These are phyloP conservation scores for Ophiognomonia clavigignenti-juglandacearum DNA, from an alignment of 2,329 filamentous ascomycete genomes.

Conservation along the genomic window DNA sequence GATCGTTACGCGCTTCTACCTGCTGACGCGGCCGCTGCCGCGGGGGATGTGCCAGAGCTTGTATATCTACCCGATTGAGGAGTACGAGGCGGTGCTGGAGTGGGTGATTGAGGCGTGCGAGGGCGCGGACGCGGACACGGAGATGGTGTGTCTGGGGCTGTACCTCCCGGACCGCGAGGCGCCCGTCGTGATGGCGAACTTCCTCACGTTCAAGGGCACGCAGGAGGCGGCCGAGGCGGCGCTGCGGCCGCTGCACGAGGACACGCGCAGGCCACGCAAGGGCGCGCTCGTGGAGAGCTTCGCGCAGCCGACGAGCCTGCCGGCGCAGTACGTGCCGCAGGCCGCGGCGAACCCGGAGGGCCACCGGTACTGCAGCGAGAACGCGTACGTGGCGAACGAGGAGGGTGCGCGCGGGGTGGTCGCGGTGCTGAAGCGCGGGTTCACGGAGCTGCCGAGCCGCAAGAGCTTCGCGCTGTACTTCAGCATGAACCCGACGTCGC, in stretches of 20 bases:
- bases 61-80: conserved; percentile 41
- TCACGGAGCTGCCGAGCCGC: conserved; percentile 39
- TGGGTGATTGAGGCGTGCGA: conserved; percentile 39
- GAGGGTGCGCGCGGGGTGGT: conserved; percentile 38
- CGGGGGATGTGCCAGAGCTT: conserved; percentile 29
- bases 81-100: conserved; percentile 39
- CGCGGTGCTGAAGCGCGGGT: conserved; percentile 38
- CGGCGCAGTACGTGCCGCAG: conserved; percentile 37
- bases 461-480: conserved; percentile 46
- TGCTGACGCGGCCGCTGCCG: conserved; percentile 32
- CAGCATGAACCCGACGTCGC: conserved; percentile 43
- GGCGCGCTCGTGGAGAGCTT: conserved; percentile 29
- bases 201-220: conserved; percentile 36
- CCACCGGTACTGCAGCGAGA: conserved; percentile 46
- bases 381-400: conserved; percentile 44
- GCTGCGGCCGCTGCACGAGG: conserved; percentile 30
- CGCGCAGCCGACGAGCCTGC: conserved; percentile 34
- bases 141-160: conserved; percentile 34
- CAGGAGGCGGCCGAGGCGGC: conserved; percentile 29
- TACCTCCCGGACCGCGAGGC: conserved; percentile 24
- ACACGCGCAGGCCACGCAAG: conserved; percentile 29
- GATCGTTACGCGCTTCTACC: conserved; percentile 45
- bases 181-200: conserved; percentile 30
- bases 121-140: conserved; percentile 31
- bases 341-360: conserved; percentile 39